Evolutionary conservation across 495 filamentous ascomycete genomes (phyloP), one percentile per base, ranked within the genome.

Genomic region (Podospora appendiculata): DNA sequence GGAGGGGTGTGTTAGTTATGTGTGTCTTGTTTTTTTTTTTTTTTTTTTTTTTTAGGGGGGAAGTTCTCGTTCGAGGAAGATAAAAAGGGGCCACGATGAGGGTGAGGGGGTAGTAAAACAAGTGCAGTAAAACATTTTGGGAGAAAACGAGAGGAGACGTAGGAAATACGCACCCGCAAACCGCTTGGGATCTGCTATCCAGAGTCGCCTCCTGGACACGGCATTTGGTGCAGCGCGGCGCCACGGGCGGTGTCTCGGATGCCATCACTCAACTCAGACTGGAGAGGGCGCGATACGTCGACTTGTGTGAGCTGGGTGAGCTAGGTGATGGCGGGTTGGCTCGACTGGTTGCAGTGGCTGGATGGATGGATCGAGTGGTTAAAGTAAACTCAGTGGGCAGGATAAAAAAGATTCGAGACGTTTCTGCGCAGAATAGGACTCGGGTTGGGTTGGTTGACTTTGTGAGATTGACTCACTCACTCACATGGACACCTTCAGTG

Each of bases 181-280:
- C 59, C 2, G 55, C 36, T 12, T 62, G 57, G 2, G 54, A 54
- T 47, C 62, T 55, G 49, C 57, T 60, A 32, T 62, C 59, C 5
- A 60, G 57, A 0, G 62, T 65, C 4, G 59, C 59, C 52, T 64
- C 62, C 33, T 64, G 59, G 16, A 43, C 16, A 6, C 45, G 44
- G 45, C 62, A 65, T 45, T 65, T 65, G 32, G 42, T 39, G 34
- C 62, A 65, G 12, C 33, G 59, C 16, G 14, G 38, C 9, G 34
- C 39, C 8, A 46, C 25, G 13, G 44, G 36, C 3, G 36, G 13
- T 38, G 36, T 38, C 36, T 38, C 36, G 36, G 36, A 38, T 38
- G 36, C 36, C 36, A 38, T 38, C 9, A 4, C 10, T 38, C 36
- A 13, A 8, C 36, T 25, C n/a, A n/a, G n/a, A n/a, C n/a, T 25